Base-by-base conservation (phyloP, 805 yeast genomes). In the Spathaspora arborariae region DNA sequence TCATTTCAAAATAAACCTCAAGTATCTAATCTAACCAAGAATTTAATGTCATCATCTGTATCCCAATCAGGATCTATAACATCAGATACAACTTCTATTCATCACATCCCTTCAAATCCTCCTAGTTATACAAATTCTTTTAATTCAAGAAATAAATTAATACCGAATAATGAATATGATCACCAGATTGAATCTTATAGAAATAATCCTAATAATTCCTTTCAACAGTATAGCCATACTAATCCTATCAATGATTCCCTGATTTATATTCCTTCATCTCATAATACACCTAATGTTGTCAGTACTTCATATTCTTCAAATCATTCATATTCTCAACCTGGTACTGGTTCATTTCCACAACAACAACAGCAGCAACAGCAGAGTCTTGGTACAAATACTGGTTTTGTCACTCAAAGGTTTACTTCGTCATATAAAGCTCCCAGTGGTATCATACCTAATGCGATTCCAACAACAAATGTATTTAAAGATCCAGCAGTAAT, bases 401-500 rank as follows among this genome's bases (percentile, higher is more conserved):
- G 50, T 24, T 48, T 50, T 33, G 48, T 42, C 24, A 33, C 52
- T 46, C 58, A 52, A 16, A 36, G 43, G 18, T 37, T 20, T 37
- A 37, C 26, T n/a, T 38, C 41, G 37, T 30, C 46, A 11, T 50
- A 45, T 37, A 55, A 51, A 30, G 52, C 52, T 11, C 37, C 51
- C 4, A 45, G 41, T 26, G 51, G 51, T 11, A 46, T 52, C 15
- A 45, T 51, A 36, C 64, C 68, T 13, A 67, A 66, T 18, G 71
- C 80, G 5, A 70, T 72, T 9, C 80, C 85, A 8, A 80, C 85
- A 2, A 80, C 85, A 1, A 74, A 70, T 48, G 67, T 80, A 24
- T 72, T 80, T 13, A 75, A 70, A 55, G 82, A 78, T 53, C 58
- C 69, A 20, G 79, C 76, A 8, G 56, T 59, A 39, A 48, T 42